Evolutionary conservation across 768 basidiomycete genomes (phyloP).

Genomic region (Brasilioporus rufonigricans): DNA sequence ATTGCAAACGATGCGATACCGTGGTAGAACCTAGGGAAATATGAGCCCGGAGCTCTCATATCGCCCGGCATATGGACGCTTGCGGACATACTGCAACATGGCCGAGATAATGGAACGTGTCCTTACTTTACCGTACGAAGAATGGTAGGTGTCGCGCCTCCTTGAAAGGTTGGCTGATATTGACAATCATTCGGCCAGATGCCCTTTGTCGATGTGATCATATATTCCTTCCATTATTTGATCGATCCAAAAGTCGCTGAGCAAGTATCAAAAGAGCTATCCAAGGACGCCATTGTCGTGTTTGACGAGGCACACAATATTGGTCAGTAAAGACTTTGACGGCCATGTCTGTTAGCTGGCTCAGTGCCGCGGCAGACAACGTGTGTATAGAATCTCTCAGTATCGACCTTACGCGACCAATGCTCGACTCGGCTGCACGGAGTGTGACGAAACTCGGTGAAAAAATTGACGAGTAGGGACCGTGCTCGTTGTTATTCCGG

Average conservation of each 20-base stretch:
- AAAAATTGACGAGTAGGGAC: conserved; percentile 88
- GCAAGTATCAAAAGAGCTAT: conserved; percentile 96
- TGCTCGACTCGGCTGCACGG: conserved; percentile 91
- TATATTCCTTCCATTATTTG: conserved; percentile 98
- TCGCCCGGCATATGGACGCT: conserved; percentile 91
- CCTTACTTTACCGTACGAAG: conserved; percentile 95
- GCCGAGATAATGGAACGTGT: conserved; percentile 80
- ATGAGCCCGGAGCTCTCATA: conserved; percentile 79
- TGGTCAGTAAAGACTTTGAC: conserved; percentile 46
- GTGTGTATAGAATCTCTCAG: conserved; percentile 98
- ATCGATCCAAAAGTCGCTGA: conserved; percentile 99
- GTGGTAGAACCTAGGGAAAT: conserved; percentile 72
- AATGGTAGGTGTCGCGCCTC: conserved; percentile 62
- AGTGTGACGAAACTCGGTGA: conserved; percentile 85
- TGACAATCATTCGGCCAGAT: conserved; percentile 53
- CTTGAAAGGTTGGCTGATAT: not conserved
- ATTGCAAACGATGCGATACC: not conserved
- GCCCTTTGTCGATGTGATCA: conserved; percentile 93
- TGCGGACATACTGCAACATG: conserved; percentile 88
- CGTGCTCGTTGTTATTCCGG: not conserved
- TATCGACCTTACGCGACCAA: conserved; percentile 94
- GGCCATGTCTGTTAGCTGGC: not conserved
- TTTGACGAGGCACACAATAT: conserved; percentile 99
- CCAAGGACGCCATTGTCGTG: conserved; percentile 97
- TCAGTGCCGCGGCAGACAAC: conserved; percentile 59